Evolutionary conservation across 2,329 filamentous ascomycete species (phyloP), one percentile per base, ranked within the genome.

Genomic region (Diplodia seriata): DNA sequence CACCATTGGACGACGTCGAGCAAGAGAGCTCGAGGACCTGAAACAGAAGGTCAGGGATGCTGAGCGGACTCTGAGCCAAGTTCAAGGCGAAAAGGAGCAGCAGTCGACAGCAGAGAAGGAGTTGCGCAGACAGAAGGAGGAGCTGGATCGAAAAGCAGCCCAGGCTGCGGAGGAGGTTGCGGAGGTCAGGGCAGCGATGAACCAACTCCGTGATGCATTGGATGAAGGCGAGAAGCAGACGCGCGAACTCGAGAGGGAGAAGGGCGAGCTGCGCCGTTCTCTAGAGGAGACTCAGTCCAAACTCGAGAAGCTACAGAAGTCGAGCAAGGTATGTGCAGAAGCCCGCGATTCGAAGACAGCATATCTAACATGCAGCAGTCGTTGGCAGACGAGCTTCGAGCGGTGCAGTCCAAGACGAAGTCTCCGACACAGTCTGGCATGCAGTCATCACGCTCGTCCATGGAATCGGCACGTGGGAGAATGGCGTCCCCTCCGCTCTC

Each of bases 221-320:
- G 94, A 98, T 72, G 91, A 92, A 57, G 94, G 91, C 43, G 95
- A 99, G 80, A 89, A 87, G 75, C 92, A 97, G 78, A 88, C 91
- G 0, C 86, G 89, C 36, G 91, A 95, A n/a, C 84, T 91, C 5
- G 94, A 97, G 78, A 92, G 89, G 80, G 92, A 97, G 75, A 91
- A 90, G 71, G 81, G 84, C 0, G 93, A 97, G 69, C 81, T 97
- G 62, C 87, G 91, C 55, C 87, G 88, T 51, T 84, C 90, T 38
- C 85, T 96, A 2, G 93, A 97, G 72, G 94, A 97, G 71, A 87
- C 89, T 33, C 90, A 90, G 71, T 83, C 85, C 67, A 87, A 91
- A 14, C 87, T 94, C 70, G 94, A 97, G 76, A 94, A 92, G 81
- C 79, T 94, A 4, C 87, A 90, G 71, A 93, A 91, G 78, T 84